phyloP scores from a whole-genome alignment of 352 stramenopile species.

The Pythium aquatile region DNA sequence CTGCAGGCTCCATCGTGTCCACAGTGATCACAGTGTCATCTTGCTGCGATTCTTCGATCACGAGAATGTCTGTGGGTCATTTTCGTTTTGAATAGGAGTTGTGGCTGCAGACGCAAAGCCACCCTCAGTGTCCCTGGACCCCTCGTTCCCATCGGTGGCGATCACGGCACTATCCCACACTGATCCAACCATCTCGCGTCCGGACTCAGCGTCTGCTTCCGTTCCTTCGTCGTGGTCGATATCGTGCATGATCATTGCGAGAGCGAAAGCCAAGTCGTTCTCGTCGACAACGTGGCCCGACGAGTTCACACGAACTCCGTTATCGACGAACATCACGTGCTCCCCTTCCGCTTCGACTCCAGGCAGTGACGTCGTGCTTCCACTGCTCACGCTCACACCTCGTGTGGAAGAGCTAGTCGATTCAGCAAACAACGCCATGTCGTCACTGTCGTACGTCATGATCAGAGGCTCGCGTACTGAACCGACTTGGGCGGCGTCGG shows the following conservation, averaged over 20 bases:
- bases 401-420: background rate
- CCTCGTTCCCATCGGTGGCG: background rate
- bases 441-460: conserved; percentile 10
- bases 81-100: too few species aligned
- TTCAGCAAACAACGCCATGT: conserved; percentile 1
- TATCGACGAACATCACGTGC: conserved; percentile 15
- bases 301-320: conserved; percentile 12
- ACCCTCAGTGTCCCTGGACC: too few species aligned
- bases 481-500: background rate
- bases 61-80: too few species aligned
- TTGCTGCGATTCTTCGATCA: background rate
- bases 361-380: background rate
- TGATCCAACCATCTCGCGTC: too few species aligned
- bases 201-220: background rate
- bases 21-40: background rate
- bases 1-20: background rate
- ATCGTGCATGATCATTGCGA: background rate
- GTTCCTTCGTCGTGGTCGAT: background rate
- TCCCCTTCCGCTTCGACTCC: background rate
- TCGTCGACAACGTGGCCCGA: background rate
- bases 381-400: background rate
- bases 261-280: background rate
- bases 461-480: conserved; percentile 2
- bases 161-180: background rate
- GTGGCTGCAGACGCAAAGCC: too few species aligned